phyloP scores from a whole-genome alignment of 768 basidiomycete species.

The Filobasidium floriforme region DNA sequence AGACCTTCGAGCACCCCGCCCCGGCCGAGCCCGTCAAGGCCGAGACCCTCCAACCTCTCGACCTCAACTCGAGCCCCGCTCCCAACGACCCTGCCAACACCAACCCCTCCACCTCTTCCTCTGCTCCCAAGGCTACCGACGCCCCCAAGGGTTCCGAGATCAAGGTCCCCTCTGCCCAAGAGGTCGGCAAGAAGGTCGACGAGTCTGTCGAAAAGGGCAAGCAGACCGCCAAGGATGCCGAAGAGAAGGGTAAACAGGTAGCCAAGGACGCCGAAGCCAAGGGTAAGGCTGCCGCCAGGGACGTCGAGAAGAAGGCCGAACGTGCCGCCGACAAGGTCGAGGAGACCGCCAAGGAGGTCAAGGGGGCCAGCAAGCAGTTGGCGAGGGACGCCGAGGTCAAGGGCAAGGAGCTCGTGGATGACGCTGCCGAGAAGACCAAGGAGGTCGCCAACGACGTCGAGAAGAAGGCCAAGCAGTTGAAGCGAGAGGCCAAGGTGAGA shows the following conservation, averaged over 20 bases:
- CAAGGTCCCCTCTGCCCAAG: slow-evolving; percentile 25
- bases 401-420: slow-evolving; percentile 21
- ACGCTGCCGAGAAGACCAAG: slow-evolving; percentile 27
- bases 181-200: slow-evolving; percentile 22
- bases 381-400: slow-evolving; percentile 19
- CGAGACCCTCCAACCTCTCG: slow-evolving; percentile 23
- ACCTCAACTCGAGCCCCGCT: slow-evolving; percentile 18
- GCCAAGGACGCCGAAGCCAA: slow-evolving; percentile 48
- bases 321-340: slow-evolving; percentile 49
- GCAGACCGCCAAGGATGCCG: slow-evolving; percentile 21
- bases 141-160: slow-evolving; percentile 43
- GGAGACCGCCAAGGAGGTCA: slow-evolving; percentile 53
- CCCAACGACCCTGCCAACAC: slow-evolving; percentile 28
- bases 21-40: slow-evolving; percentile 15
- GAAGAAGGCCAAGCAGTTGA: slow-evolving; percentile 17
- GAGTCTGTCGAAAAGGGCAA: slow-evolving; percentile 33
- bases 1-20: slow-evolving; percentile 51
- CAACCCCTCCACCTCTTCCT: slow-evolving; percentile 32
- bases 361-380: slow-evolving; percentile 52
- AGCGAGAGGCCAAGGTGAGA: slow-evolving; percentile 18
- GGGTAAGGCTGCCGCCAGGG: slow-evolving; percentile 24
- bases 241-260: slow-evolving; percentile 34
- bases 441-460: slow-evolving; percentile 18
- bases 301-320: slow-evolving; percentile 25
- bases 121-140: slow-evolving; percentile 25